Evolutionary conservation across 2,329 filamentous ascomycete genomes (phyloP).

Genomic region (Dactylellina parvicollis): DNA sequence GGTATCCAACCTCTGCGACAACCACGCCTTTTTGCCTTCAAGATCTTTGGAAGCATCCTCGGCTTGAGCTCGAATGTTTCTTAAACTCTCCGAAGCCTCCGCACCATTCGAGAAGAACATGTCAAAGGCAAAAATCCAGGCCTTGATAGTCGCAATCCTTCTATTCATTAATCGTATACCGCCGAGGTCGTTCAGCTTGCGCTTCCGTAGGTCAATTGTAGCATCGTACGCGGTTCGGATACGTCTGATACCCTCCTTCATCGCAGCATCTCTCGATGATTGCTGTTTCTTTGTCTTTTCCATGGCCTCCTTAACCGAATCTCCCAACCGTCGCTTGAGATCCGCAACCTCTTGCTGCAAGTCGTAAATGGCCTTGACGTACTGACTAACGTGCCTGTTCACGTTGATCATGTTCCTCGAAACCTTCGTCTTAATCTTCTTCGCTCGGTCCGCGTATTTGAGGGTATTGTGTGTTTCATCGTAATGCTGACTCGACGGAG

Average conservation of each 20-base stretch:
- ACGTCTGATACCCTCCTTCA: slow-evolving; percentile 80
- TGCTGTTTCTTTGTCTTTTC: slow-evolving; percentile 89
- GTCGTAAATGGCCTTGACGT: slow-evolving; percentile 98
- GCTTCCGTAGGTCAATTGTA: slow-evolving; percentile 77
- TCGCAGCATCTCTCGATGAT: slow-evolving; percentile 80
- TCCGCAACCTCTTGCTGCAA: slow-evolving; percentile 98
- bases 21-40: slow-evolving; percentile 88
- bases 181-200: slow-evolving; percentile 81
- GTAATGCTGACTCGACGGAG: slow-evolving; percentile 93
- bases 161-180: slow-evolving; percentile 83
- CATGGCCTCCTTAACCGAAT: slow-evolving; percentile 82
- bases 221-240: slow-evolving; percentile 87
- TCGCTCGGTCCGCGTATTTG: slow-evolving; percentile 94
- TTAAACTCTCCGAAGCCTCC: slow-evolving; percentile 72
- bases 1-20: slow-evolving; percentile 82
- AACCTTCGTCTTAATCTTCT: slow-evolving; percentile 99
- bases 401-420: slow-evolving; percentile 99
- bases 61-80: slow-evolving; percentile 84
- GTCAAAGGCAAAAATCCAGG: slow-evolving; percentile 94
- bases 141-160: slow-evolving; percentile 83
- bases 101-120: slow-evolving; percentile 74
- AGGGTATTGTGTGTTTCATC: slow-evolving; percentile 98
- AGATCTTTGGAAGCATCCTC: slow-evolving; percentile 88
- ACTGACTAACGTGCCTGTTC: slow-evolving; percentile 98
- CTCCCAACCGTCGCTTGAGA: slow-evolving; percentile 89